phyloP scores from a whole-genome alignment of 1,284 basidiomycete genomes.

The Marasmius tenuissimus region DNA sequence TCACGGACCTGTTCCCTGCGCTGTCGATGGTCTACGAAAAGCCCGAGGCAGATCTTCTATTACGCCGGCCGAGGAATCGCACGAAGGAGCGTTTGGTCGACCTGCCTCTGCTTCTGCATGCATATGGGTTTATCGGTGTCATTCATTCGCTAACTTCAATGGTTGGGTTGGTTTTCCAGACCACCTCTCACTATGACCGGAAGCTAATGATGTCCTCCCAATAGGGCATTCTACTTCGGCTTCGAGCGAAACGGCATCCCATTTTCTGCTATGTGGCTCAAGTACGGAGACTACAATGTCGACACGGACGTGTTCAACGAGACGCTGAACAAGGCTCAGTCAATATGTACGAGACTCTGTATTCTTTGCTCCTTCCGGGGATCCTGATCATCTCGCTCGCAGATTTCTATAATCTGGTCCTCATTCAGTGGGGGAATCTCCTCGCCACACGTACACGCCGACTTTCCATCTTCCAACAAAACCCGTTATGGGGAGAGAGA shows the following conservation, averaged over 20 bases:
- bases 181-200: constrained; percentile 17
- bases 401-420: constrained; percentile 61
- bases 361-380: constrained; percentile 6
- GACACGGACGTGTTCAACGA: constrained; percentile 20
- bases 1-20: constrained; percentile 56
- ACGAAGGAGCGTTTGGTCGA: constrained; percentile 54
- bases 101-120: constrained; percentile 55
- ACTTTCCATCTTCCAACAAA: constrained; percentile 47
- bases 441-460: constrained; percentile 50
- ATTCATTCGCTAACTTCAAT: constrained; percentile 52
- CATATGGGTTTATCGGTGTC: constrained; percentile 64
- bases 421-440: constrained; percentile 68
- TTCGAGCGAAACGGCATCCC: constrained; percentile 52
- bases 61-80: constrained; percentile 64
- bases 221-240: constrained; percentile 49
- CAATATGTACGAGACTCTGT: constrained; percentile 21
- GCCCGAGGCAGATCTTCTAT: constrained; percentile 57
- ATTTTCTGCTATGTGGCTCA: constrained; percentile 52
- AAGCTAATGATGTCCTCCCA: constrained; percentile 17
- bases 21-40: constrained; percentile 58
- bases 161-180: constrained; percentile 40
- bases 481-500: constrained; percentile 25
- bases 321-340: constrained; percentile 23
- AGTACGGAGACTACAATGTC: constrained; percentile 42
- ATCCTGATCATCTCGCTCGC: background rate